A percentile compares a stretch with the other conserved stretches of the same genome.
These are phyloP conservation scores for Tolypocladium cylindrosporum DNA, from an alignment of 2,329 filamentous ascomycete species.

Conservation along the genomic window DNA sequence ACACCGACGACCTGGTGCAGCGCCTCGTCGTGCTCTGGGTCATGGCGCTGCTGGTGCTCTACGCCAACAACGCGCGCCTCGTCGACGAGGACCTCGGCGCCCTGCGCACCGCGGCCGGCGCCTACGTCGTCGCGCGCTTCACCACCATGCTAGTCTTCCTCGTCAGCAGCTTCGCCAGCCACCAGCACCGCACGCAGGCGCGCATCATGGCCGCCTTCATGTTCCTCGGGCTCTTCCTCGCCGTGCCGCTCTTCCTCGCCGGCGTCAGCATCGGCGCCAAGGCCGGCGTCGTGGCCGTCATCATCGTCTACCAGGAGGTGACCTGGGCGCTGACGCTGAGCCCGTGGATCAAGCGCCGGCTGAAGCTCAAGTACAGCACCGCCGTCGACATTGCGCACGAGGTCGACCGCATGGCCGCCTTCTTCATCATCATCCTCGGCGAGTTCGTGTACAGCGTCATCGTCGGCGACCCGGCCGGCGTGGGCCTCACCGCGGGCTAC, in stretches of 20 bases:
- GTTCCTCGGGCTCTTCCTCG: conserved; percentile 27
- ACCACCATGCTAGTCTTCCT: conserved; percentile 29
- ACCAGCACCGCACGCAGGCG: conserved; percentile 35
- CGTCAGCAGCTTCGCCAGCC: conserved; percentile 33
- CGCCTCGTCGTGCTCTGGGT: conserved; percentile 38
- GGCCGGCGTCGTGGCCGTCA: conserved; percentile 29
- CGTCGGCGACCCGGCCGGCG: conserved; percentile 33
- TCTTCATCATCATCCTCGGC: conserved; percentile 41
- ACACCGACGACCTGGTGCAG: conserved; percentile 38
- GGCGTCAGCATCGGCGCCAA: conserved; percentile 28
- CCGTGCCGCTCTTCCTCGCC: conserved; percentile 33
- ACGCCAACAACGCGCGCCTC: conserved; percentile 34
- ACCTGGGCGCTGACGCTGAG: conserved; percentile 34
- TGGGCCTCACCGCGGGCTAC: conserved; percentile 31
- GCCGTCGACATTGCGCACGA: conserved; percentile 40
- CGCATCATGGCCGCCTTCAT: conserved; percentile 32
- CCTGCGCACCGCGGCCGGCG: conserved; percentile 33
- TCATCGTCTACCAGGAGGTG: conserved; percentile 29
- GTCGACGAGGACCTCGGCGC: conserved; percentile 32
- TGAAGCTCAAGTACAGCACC: conserved; percentile 33
- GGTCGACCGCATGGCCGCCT: conserved; percentile 38
- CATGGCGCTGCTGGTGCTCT: conserved; percentile 37
- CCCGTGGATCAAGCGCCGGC: conserved; percentile 30
- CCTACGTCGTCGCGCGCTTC: conserved; percentile 34
- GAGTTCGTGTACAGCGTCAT: conserved; percentile 39